These are phyloP conservation scores for Ophiostoma sp. DNA, from an alignment of 2,329 filamentous ascomycete genomes.

Conservation along the genomic window DNA sequence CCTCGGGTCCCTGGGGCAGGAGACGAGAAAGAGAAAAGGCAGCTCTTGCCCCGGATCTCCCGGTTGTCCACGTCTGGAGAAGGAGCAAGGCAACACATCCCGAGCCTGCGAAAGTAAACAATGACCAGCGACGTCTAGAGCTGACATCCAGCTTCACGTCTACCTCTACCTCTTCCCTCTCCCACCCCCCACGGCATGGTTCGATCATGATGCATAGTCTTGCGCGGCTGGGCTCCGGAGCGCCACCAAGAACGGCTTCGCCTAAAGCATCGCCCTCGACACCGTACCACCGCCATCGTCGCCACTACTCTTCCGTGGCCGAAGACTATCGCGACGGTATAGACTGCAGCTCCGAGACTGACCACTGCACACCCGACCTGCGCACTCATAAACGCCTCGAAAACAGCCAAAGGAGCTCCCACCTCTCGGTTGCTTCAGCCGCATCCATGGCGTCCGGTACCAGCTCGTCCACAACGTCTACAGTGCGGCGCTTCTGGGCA, in stretches of 20 bases:
- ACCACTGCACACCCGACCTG: neutral
- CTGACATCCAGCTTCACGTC: neutral
- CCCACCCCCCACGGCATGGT: neutral
- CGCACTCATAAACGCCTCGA: neutral
- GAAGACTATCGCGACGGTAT: slow-evolving; percentile 6
- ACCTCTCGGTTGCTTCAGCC: slow-evolving; percentile 16
- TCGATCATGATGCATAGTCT: neutral
- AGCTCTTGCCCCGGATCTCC: slow-evolving; percentile 8
- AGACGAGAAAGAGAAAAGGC: neutral
- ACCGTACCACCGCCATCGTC: slow-evolving; percentile 14
- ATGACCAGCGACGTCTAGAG: neutral
- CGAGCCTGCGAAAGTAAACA: slow-evolving; percentile 5
- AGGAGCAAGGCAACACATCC: slow-evolving; percentile 1
- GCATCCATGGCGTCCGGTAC: neutral
- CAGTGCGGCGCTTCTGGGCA: slow-evolving; percentile 24
- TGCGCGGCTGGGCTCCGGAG: neutral
- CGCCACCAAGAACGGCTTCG: neutral
- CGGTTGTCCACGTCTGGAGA: neutral
- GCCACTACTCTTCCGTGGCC: slow-evolving; percentile 19
- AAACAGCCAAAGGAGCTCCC: neutral
- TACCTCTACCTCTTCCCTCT: neutral
- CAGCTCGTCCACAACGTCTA: slow-evolving; percentile 13
- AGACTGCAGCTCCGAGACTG: slow-evolving; percentile 11
- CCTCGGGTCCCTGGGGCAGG: neutral
- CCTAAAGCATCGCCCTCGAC: neutral